Evolutionary conservation across 106 monocot species (phyloP).

Genomic region (Platanthera guangdongensis): DNA sequence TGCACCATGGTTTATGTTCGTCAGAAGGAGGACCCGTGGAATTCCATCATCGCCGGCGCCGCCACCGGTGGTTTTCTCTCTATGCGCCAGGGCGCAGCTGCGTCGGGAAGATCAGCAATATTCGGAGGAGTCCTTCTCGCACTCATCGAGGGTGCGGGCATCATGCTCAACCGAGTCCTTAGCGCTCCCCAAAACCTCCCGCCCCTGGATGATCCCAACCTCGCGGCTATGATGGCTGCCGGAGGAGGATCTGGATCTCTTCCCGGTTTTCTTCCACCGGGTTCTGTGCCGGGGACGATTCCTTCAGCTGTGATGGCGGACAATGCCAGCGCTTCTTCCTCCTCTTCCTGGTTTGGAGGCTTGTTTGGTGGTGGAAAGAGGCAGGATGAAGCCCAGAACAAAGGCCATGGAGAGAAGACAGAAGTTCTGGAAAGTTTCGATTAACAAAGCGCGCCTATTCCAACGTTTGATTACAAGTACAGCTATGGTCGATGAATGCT

Average conservation of each 20-base stretch:
- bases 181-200: constrained; percentile 14
- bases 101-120: constrained; percentile 29
- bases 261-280: background rate
- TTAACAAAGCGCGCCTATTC: constrained; percentile 15
- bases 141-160: constrained; percentile 21
- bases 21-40: constrained; percentile 96
- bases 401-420: constrained; percentile 2
- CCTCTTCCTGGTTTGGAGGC: constrained; percentile 20
- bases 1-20: constrained; percentile 85
- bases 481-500: background rate
- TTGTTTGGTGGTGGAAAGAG: constrained; percentile 21
- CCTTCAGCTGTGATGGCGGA: background rate
- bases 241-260: background rate
- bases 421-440: constrained; percentile 26
- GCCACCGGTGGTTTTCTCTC: constrained; percentile 81
- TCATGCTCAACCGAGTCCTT: constrained; percentile 23
- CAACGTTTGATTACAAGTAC: constrained; percentile 22
- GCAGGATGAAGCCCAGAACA: constrained; percentile 4
- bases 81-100: constrained; percentile 58
- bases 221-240: constrained; percentile 10
- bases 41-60: constrained; percentile 76
- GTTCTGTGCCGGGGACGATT: background rate
- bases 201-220: constrained; percentile 20
- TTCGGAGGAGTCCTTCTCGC: constrained; percentile 25
- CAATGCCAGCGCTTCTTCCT: constrained; percentile 1